Conservation (phyloP, 2,329 filamentous ascomycete genomes). For the Graphilbum sp. region DNA sequence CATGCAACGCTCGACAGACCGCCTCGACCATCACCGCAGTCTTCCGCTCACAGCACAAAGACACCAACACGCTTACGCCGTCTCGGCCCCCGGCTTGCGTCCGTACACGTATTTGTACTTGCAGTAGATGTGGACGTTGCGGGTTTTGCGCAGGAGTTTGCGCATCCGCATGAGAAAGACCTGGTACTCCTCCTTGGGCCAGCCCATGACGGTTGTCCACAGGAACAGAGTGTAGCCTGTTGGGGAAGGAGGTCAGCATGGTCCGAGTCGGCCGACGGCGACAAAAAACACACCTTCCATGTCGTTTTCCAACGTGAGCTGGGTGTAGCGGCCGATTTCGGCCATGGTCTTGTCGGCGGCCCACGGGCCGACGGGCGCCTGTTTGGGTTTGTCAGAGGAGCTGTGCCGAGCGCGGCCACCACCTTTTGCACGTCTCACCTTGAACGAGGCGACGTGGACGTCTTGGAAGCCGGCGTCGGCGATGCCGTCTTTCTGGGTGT, state of each 20-base stretch:
- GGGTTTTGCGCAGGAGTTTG: not conserved
- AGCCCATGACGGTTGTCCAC: not conserved
- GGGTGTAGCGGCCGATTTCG: not conserved
- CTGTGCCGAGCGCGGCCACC: no score
- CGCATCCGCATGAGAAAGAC: not conserved
- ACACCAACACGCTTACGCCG: no score
- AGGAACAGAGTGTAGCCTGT: not conserved
- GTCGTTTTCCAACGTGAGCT: not conserved
- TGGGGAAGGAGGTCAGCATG: no score
- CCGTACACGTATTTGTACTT: no score
- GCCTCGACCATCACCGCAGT: no score
- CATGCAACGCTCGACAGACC: no score
- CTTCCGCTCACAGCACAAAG: no score
- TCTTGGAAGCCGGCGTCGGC: conserved; percentile 24
- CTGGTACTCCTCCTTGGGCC: not conserved
- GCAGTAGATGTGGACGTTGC: not conserved
- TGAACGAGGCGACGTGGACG: conserved; percentile 9
- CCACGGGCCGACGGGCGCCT: not conserved
- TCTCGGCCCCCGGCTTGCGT: no score
- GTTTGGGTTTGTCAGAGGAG: no score
- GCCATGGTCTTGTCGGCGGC: not conserved
- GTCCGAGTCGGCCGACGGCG: no score
- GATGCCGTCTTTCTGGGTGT: not conserved
- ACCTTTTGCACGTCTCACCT: no score
- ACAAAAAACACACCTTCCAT: no score